Evolutionary conservation across 176 grass and related monocot genomes (phyloP).

Genomic region (Echinochloa phyllopogon): DNA sequence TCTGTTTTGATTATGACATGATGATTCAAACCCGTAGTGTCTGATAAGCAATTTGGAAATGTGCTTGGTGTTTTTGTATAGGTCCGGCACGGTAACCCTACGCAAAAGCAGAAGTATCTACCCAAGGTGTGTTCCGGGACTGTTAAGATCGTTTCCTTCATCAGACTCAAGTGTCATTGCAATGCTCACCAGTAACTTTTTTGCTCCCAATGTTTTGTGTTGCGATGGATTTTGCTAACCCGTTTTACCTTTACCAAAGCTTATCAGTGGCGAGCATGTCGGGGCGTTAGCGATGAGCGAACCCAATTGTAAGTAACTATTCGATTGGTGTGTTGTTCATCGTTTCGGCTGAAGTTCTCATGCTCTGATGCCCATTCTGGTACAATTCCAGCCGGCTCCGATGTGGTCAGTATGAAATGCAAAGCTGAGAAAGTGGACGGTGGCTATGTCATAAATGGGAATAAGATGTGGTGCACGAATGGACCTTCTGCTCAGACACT

Average conservation of each 20-base stretch:
- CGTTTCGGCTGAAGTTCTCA: background rate
- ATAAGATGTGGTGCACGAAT: constrained; percentile 99
- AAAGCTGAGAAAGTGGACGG: constrained; percentile 92
- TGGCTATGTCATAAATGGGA: constrained; percentile 86
- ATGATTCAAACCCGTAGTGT: background rate
- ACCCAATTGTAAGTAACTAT: constrained; percentile 75
- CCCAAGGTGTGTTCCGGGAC: constrained; percentile 59
- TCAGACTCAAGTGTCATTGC: background rate
- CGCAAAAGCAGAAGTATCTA: constrained; percentile 80
- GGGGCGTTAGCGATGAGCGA: constrained; percentile 96
- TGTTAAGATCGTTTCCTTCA: constrained; percentile 2
- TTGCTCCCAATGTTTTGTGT: background rate
- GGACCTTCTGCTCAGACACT: constrained; percentile 90
- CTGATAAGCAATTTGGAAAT: background rate
- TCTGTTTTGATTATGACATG: background rate
- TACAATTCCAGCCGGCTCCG: constrained; percentile 80
- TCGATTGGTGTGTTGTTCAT: background rate
- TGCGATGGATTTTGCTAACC: constrained; percentile 17
- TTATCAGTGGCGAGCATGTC: constrained; percentile 89
- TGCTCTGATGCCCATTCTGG: background rate
- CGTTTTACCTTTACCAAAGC: constrained; percentile 62
- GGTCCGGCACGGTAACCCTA: constrained; percentile 77
- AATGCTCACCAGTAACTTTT: background rate
- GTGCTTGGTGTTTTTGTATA: constrained; percentile 40
- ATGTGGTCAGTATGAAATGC: constrained; percentile 99